phyloP scores from a whole-genome alignment of 2,329 filamentous ascomycete genomes.

The Curvularia eragrostidis region DNA sequence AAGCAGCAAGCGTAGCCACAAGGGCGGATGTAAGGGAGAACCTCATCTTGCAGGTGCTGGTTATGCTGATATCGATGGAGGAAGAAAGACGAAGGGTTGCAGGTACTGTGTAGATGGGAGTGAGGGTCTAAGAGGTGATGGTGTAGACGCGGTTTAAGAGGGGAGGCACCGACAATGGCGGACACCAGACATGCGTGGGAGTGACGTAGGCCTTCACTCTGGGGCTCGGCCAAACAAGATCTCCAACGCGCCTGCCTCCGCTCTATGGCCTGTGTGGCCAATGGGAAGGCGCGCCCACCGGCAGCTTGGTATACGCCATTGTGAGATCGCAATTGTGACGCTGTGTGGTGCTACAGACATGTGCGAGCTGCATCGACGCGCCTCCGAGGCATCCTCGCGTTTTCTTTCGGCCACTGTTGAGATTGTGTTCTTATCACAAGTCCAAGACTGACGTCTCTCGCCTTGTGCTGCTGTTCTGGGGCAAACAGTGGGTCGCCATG shows the following conservation, averaged over 20 bases:
- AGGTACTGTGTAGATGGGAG: conserved; percentile 10
- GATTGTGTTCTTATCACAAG: neutral
- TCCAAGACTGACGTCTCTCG: neutral
- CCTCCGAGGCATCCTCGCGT: conserved; percentile 1
- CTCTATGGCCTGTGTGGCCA: conserved; percentile 22
- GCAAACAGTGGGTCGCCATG: conserved; percentile 25
- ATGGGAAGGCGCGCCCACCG: conserved; percentile 25
- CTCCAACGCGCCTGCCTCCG: conserved; percentile 26
- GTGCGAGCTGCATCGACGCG: conserved; percentile 3
- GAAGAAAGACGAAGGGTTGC: conserved; percentile 21
- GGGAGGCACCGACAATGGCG: conserved; percentile 36
- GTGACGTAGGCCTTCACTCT: conserved; percentile 44
- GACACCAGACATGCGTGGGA: conserved; percentile 19
- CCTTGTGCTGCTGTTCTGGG: neutral
- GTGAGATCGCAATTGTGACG: conserved; percentile 28
- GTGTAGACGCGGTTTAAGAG: conserved; percentile 33
- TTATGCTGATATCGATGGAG: conserved; percentile 29
- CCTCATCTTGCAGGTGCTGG: conserved; percentile 68
- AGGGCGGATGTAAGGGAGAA: conserved; percentile 72
- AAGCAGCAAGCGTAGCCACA: conserved; percentile 73
- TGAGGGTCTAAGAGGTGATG: conserved; percentile 19
- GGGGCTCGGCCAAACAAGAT: conserved; percentile 28
- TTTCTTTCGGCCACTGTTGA: too few species aligned
- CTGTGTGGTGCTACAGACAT: conserved; percentile 10
- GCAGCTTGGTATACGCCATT: conserved; percentile 29